phyloP scores from a whole-genome alignment of 2,329 filamentous ascomycete genomes.

The Microcyclospora tardicrescens region DNA sequence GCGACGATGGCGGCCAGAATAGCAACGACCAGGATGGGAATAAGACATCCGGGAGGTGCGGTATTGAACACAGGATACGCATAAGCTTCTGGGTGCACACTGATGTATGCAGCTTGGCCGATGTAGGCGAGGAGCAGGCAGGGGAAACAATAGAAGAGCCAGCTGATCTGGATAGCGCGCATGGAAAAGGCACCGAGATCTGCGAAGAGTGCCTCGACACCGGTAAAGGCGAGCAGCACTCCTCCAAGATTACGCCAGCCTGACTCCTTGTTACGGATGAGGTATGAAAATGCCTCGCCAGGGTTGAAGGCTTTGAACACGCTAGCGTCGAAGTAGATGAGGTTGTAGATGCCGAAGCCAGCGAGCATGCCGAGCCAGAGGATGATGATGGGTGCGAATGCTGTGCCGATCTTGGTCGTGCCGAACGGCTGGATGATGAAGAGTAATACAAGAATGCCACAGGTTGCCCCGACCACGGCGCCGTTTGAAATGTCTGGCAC shows the following conservation, averaged over 20 bases:
- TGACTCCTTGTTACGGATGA: slow-evolving; percentile 44
- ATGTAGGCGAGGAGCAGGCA: slow-evolving; percentile 54
- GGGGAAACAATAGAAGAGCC: slow-evolving; percentile 54
- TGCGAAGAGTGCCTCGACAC: slow-evolving; percentile 66
- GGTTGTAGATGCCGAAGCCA: slow-evolving; percentile 49
- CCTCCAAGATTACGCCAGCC: slow-evolving; percentile 55
- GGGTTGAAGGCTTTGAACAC: slow-evolving; percentile 42
- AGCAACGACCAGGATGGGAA: slow-evolving; percentile 54
- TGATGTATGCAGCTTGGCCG: slow-evolving; percentile 64
- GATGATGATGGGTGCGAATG: slow-evolving; percentile 54
- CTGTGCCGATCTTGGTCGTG: slow-evolving; percentile 44
- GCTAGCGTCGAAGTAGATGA: slow-evolving; percentile 32
- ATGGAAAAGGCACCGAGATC: slow-evolving; percentile 57
- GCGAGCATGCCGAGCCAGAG: slow-evolving; percentile 53
- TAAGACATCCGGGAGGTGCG: slow-evolving; percentile 54
- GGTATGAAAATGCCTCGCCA: slow-evolving; percentile 48
- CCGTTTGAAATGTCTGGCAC: slow-evolving; percentile 41
- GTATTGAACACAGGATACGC: slow-evolving; percentile 63
- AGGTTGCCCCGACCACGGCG: slow-evolving; percentile 50
- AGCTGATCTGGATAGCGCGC: slow-evolving; percentile 58
- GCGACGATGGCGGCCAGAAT: slow-evolving; percentile 57
- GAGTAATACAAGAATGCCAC: slow-evolving; percentile 50
- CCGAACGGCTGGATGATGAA: slow-evolving; percentile 55
- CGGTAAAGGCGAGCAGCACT: slow-evolving; percentile 61
- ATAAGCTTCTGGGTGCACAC: slow-evolving; percentile 45